phyloP scores from a whole-genome alignment of 345 rosid genomes.

The Eucalyptus paniculata region DNA sequence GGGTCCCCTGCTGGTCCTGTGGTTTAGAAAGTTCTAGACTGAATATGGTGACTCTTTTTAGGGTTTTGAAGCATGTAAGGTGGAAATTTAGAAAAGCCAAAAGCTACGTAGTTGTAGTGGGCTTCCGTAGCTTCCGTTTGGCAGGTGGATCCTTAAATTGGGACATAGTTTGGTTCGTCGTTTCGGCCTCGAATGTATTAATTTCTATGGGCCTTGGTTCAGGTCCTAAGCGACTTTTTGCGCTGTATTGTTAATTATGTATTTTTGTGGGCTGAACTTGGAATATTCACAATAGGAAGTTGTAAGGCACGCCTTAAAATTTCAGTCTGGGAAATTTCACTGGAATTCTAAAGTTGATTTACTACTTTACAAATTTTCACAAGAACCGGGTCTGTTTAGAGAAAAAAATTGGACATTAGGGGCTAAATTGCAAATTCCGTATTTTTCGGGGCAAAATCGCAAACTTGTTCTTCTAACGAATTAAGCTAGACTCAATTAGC shows the following conservation, averaged over 20 bases:
- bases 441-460: neutral
- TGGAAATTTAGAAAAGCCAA: neutral
- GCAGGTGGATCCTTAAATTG: neutral
- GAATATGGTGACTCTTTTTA: neutral
- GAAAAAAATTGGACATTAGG: neutral
- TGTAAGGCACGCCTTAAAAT: neutral
- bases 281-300: neutral
- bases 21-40: neutral
- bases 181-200: neutral
- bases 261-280: neutral
- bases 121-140: neutral
- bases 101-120: neutral
- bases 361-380: neutral
- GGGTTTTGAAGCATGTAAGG: neutral
- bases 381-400: neutral
- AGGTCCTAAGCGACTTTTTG: neutral
- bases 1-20: neutral
- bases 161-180: fast-evolving
- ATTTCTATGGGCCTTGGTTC: neutral
- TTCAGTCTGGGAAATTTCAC: neutral
- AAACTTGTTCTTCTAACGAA: neutral
- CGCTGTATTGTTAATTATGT: neutral
- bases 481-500: too few species aligned
- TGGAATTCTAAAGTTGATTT: neutral
- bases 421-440: neutral